Conservation (phyloP, 768 basidiomycete species). For the Russula sp. region DNA sequence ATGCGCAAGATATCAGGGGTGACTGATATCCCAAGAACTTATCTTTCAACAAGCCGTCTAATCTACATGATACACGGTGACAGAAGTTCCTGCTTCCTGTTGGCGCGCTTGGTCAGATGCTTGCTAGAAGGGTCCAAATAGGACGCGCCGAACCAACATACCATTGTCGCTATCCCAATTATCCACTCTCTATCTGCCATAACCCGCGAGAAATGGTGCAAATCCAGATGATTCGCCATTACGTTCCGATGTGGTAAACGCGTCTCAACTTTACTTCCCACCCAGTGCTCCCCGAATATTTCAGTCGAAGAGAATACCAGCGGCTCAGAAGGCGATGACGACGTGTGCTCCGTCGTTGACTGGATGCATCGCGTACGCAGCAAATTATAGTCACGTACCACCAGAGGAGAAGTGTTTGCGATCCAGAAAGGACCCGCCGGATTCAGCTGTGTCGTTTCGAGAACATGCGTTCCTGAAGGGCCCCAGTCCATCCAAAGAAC, state of each 20-base stretch:
- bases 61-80: slow-evolving; percentile 2
- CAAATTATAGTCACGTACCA: background rate
- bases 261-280: background rate
- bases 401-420: background rate
- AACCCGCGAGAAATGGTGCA: background rate
- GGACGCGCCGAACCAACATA: background rate
- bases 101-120: background rate
- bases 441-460: background rate
- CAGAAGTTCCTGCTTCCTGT: slow-evolving; percentile 1
- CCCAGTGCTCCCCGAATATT: background rate
- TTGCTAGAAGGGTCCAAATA: too few species aligned
- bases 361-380: background rate
- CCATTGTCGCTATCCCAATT: background rate
- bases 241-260: slow-evolving; percentile 3
- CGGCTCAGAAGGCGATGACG: background rate
- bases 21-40: too few species aligned
- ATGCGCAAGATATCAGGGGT: too few species aligned
- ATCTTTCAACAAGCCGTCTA: background rate
- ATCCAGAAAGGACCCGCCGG: slow-evolving; percentile 5
- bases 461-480: background rate
- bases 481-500: slow-evolving; percentile 3
- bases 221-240: background rate
- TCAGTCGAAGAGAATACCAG: background rate
- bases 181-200: slow-evolving; percentile 5
- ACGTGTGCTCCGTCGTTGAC: background rate